A percentile compares a stretch with the other conserved stretches of the same genome.
phyloP scores from a whole-genome alignment of 352 stramenopile genomes.

The Globisporangium okanoganense region DNA sequence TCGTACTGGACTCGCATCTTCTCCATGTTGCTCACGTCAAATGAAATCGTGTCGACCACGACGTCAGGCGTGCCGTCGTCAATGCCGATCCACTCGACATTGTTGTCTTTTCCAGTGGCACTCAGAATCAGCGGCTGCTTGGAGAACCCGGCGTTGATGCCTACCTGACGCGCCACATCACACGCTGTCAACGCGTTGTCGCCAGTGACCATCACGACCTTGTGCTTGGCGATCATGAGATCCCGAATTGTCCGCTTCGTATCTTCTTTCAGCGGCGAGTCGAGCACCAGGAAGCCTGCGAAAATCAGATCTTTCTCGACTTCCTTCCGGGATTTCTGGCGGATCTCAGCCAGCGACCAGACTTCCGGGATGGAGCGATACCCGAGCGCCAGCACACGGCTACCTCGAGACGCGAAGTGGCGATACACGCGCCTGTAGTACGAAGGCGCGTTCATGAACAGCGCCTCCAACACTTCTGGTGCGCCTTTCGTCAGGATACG shows the following conservation, averaged over 20 bases:
- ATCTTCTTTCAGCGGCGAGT: constrained; percentile 92
- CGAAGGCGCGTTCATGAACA: constrained; percentile 68
- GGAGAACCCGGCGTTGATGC: constrained; percentile 38
- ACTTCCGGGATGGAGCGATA: constrained; percentile 46
- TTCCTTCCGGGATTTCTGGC: constrained; percentile 25
- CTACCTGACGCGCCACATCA: constrained; percentile 89
- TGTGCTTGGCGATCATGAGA: constrained; percentile 71
- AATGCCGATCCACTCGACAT: constrained; percentile 25
- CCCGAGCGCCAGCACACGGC: constrained; percentile 87
- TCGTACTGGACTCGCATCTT: constrained; percentile 22
- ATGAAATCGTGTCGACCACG: constrained; percentile 13
- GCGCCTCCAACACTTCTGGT: constrained; percentile 83
- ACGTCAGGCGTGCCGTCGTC: constrained; percentile 20
- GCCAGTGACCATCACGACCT: constrained; percentile 93
- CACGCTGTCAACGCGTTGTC: constrained; percentile 92
- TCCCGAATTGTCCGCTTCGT: constrained; percentile 82
- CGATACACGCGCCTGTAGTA: constrained; percentile 54
- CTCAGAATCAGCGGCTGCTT: constrained; percentile 26
- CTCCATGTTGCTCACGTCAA: constrained; percentile 11
- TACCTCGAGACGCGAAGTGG: constrained; percentile 38
- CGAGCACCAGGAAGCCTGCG: constrained; percentile 90
- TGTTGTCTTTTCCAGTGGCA: not conserved
- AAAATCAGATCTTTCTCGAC: constrained; percentile 88
- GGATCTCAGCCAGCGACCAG: constrained; percentile 21
- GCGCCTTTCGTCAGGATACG: constrained; percentile 91